These are phyloP conservation scores for Myxozyma sirexii DNA, from an alignment of 805 yeast genomes.

Conservation along the genomic window DNA sequence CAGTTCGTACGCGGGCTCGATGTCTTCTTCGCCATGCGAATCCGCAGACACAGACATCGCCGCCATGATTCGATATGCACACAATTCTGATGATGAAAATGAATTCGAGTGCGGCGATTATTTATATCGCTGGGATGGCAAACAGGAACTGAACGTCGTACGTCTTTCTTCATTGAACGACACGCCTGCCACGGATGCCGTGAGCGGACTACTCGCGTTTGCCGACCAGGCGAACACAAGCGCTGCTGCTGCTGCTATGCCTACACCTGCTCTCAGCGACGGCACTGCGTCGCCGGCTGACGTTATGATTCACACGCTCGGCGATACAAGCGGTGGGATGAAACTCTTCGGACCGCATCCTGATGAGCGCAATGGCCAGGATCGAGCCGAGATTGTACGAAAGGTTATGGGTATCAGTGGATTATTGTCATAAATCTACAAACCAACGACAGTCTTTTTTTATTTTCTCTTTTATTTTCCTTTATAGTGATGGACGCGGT, in stretches of 20 bases:
- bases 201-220: constrained; percentile 6
- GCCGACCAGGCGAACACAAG: not conserved
- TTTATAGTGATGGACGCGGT: not conserved
- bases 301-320: constrained; percentile 12
- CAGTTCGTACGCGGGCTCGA: not conserved
- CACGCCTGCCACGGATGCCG: constrained; percentile 4
- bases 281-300: constrained; percentile 29
- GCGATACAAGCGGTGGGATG: not conserved
- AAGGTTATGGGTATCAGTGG: constrained; percentile 30
- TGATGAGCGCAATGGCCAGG: not conserved
- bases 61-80: constrained; percentile 1
- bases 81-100: constrained; percentile 12
- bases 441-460: not conserved
- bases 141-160: constrained; percentile 38
- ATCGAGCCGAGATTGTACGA: constrained; percentile 2
- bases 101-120: constrained; percentile 48
- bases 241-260: not conserved
- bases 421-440: constrained; percentile 19
- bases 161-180: constrained; percentile 16
- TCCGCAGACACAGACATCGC: not conserved
- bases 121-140: constrained; percentile 47
- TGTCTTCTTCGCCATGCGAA: not conserved
- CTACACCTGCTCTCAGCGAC: constrained; percentile 22
- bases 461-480: not conserved
- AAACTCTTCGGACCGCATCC: constrained; percentile 5